Evolutionary conservation across 2,329 filamentous ascomycete species (phyloP).

Genomic region (Elsinoe perseae): DNA sequence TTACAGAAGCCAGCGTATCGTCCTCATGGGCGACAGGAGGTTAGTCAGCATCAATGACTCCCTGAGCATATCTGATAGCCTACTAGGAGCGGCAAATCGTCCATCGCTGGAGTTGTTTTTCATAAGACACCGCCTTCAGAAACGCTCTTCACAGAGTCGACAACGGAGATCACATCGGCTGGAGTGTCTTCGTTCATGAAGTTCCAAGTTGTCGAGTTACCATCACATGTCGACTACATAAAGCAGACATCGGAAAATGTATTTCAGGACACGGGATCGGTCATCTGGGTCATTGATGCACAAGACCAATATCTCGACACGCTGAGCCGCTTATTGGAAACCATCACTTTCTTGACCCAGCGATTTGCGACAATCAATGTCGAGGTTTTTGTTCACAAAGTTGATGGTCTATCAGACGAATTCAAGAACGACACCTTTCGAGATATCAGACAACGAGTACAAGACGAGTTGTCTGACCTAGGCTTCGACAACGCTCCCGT

Average conservation of each 20-base stretch:
- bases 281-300: conserved; percentile 98
- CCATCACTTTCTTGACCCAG: conserved; percentile 80
- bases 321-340: conserved; percentile 75
- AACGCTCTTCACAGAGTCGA: conserved; percentile 91
- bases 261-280: conserved; percentile 85
- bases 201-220: conserved; percentile 97
- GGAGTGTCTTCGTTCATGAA: conserved; percentile 98
- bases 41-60: conserved; percentile 37
- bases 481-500: conserved; percentile 91
- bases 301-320: conserved; percentile 97
- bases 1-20: conserved; percentile 68
- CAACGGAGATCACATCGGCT: conserved; percentile 87
- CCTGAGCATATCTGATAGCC: neutral
- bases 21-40: conserved; percentile 95
- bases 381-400: conserved; percentile 98
- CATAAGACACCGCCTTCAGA: conserved; percentile 95
- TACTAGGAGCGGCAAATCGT: conserved; percentile 88
- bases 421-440: conserved; percentile 94
- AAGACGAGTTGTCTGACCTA: conserved; percentile 88
- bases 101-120: conserved; percentile 97
- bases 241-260: conserved; percentile 86
- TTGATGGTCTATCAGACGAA: conserved; percentile 93
- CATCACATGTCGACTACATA: conserved; percentile 87
- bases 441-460: conserved; percentile 92
- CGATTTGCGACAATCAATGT: conserved; percentile 91